Evolutionary conservation across 2,329 filamentous ascomycete genomes (phyloP).

Genomic region (Teratosphaeria nubilosa): DNA sequence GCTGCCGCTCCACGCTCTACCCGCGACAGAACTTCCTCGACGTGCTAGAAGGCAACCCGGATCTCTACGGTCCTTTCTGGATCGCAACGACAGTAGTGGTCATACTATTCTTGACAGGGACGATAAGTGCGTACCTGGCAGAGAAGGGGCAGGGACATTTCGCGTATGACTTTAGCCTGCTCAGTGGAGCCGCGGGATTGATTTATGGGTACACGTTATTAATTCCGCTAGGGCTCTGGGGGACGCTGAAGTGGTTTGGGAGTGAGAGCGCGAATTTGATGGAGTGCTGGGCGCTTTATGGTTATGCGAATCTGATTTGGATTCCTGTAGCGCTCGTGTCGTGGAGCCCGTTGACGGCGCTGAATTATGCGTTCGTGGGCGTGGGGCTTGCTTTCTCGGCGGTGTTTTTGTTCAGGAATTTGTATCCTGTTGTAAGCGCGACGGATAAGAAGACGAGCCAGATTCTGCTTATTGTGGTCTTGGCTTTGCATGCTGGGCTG

Average conservation of each 20-base stretch:
- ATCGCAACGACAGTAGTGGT: constrained; percentile 96
- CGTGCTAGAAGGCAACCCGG: constrained; percentile 90
- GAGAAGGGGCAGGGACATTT: constrained; percentile 59
- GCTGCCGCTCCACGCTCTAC: constrained; percentile 81
- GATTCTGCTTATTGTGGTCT: constrained; percentile 71
- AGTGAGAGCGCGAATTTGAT: constrained; percentile 86
- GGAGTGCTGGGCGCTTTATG: constrained; percentile 92
- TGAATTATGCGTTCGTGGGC: constrained; percentile 91
- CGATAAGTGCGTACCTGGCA: constrained; percentile 82
- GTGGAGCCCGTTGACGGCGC: constrained; percentile 72
- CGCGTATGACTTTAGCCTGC: constrained; percentile 78
- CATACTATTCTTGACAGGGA: constrained; percentile 89
- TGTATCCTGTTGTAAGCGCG: constrained; percentile 77
- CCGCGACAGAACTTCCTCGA: constrained; percentile 93
- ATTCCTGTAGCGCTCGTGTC: constrained; percentile 86
- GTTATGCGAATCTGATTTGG: constrained; percentile 95
- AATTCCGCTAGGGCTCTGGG: constrained; percentile 77
- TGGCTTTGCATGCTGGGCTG: constrained; percentile 78
- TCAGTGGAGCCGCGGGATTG: constrained; percentile 83
- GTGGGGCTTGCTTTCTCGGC: constrained; percentile 77
- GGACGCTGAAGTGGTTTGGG: constrained; percentile 86
- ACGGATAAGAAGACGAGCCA: constrained; percentile 90
- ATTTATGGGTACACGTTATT: constrained; percentile 87
- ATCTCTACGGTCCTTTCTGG: constrained; percentile 96
- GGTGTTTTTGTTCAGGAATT: constrained; percentile 71